phyloP scores from a whole-genome alignment of 2,329 filamentous ascomycete species.

The Niveomyces coronatus region DNA sequence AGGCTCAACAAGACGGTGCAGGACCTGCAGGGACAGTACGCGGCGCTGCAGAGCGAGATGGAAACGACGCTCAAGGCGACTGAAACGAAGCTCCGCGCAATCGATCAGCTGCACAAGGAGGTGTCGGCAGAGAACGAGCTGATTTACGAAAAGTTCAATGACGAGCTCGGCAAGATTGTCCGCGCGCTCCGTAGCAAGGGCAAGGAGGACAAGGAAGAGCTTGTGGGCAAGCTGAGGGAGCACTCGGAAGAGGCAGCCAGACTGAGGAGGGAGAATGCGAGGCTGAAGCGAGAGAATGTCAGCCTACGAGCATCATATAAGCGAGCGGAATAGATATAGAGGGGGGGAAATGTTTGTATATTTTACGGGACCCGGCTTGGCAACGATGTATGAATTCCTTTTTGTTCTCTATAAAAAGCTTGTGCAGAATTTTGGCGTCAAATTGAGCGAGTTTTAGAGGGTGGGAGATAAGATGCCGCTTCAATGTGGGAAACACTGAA shows the following conservation, averaged over 20 bases:
- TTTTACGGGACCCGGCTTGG: too few relatives aligned
- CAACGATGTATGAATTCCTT: too few relatives aligned
- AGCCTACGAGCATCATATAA: slow-evolving; percentile 51
- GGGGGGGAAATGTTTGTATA: too few relatives aligned
- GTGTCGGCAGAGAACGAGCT: slow-evolving; percentile 85
- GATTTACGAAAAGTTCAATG: slow-evolving; percentile 84
- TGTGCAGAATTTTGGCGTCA: too few relatives aligned
- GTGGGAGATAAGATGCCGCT: too few relatives aligned
- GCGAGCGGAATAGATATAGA: slow-evolving; percentile 26
- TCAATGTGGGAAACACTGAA: too few relatives aligned
- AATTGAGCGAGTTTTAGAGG: too few relatives aligned
- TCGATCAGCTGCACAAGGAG: slow-evolving; percentile 85
- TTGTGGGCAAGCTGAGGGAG: slow-evolving; percentile 61
- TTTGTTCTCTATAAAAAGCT: not conserved
- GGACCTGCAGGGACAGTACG: slow-evolving; percentile 50
- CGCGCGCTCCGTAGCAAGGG: slow-evolving; percentile 62
- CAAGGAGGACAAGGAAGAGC: slow-evolving; percentile 68
- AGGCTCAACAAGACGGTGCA: slow-evolving; percentile 50
- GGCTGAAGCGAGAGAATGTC: slow-evolving; percentile 72
- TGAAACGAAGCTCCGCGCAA: slow-evolving; percentile 67
- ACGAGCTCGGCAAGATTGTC: slow-evolving; percentile 76
- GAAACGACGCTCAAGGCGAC: slow-evolving; percentile 60
- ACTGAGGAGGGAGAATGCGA: slow-evolving; percentile 75
- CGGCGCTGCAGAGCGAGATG: slow-evolving; percentile 58
- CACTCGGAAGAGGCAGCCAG: slow-evolving; percentile 66